phyloP scores from a whole-genome alignment of 2,329 filamentous ascomycete species.

The Pleoardoris graminearum region DNA sequence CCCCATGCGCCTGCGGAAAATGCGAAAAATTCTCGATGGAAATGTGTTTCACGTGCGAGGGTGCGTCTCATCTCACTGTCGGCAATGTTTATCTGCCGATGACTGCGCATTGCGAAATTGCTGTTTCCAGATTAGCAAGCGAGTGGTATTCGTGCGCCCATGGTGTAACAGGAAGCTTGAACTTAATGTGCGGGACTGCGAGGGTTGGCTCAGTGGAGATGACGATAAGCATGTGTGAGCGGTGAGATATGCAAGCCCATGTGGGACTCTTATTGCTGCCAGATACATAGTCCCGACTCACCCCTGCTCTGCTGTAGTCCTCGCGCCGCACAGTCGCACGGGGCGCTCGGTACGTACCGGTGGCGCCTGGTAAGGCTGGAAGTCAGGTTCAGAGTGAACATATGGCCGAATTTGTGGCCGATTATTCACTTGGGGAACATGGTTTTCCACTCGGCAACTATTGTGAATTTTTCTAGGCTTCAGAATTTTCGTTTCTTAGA shows the following conservation, averaged over 20 bases:
- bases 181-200: not conserved
- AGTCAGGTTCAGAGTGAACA: not conserved
- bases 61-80: not conserved
- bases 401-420: not conserved
- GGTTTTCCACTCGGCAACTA: not conserved
- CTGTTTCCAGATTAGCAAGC: slow-evolving; percentile 2
- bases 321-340: slow-evolving; percentile 3
- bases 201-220: slow-evolving; percentile 9
- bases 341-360: slow-evolving; percentile 4
- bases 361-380: slow-evolving; percentile 3
- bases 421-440: not conserved
- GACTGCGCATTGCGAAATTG: slow-evolving; percentile 7
- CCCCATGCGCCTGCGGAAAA: not conserved
- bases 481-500: slow-evolving; percentile 60
- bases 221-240: slow-evolving; percentile 6
- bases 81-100: slow-evolving; percentile 2
- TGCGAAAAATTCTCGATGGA: not conserved
- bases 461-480: slow-evolving; percentile 22
- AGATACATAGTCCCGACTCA: not conserved
- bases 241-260: slow-evolving; percentile 3
- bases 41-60: not conserved
- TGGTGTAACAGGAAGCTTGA: slow-evolving; percentile 1
- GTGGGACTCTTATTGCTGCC: not conserved
- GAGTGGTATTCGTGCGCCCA: slow-evolving; percentile 3
- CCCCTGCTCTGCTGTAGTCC: slow-evolving; percentile 1